Conservation (phyloP, 108 stramenopile species). For the Cyclotella cryptica region DNA sequence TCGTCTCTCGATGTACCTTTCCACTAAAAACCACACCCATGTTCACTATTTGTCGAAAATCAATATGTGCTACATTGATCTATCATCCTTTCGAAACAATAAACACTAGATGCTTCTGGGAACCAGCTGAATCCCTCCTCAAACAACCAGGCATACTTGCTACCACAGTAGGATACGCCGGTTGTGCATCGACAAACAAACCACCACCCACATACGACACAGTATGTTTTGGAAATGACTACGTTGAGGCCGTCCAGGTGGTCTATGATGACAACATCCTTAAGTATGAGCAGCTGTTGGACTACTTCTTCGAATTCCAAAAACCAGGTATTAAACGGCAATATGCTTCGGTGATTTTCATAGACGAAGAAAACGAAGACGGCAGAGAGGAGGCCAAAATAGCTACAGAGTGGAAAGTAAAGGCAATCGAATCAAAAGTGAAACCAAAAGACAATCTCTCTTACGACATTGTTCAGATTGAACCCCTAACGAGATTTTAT, state of each 20-base stretch:
- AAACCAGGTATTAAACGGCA: constrained; percentile 73
- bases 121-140: constrained; percentile 71
- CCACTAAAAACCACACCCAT: too few relatives aligned
- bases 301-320: constrained; percentile 70
- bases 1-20: too few relatives aligned
- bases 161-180: constrained; percentile 77
- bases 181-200: constrained; percentile 46
- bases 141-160: constrained; percentile 69
- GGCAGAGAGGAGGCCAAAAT: constrained; percentile 24
- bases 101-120: constrained; percentile 86
- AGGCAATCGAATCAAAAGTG: constrained; percentile 11
- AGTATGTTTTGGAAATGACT: constrained; percentile 62
- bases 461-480: constrained; percentile 53
- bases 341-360: constrained; percentile 81
- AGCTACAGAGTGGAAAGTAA: constrained; percentile 34
- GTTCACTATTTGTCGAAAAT: too few relatives aligned
- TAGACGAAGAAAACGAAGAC: constrained; percentile 56
- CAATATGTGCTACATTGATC: too few relatives aligned
- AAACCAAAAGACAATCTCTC: constrained; percentile 52
- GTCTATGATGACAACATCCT: constrained; percentile 67
- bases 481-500: constrained; percentile 69
- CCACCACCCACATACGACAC: constrained; percentile 65
- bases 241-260: constrained; percentile 52
- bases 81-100: too few relatives aligned
- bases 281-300: constrained; percentile 62